Evolutionary conservation across 1,284 basidiomycete genomes (phyloP).

Genomic region (Filobasidium uniguttulatum): DNA sequence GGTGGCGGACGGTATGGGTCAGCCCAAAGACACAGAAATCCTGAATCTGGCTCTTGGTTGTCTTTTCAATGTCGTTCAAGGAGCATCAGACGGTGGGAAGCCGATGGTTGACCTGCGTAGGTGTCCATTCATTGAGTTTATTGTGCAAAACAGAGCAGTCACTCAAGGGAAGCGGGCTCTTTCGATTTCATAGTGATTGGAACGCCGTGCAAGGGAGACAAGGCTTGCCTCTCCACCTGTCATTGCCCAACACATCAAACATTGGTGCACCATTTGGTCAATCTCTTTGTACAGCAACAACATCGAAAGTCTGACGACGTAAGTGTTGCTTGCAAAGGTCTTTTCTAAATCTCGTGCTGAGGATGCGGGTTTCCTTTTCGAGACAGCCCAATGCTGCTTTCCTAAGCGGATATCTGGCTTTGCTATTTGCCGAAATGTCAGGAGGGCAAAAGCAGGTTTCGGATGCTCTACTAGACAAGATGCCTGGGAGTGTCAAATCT

Average conservation of each 20-base stretch:
- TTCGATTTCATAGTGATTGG: neutral
- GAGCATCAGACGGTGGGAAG: neutral
- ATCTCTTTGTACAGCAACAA: constrained; percentile 9
- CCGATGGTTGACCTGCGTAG: neutral
- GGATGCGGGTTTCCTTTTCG: too few relatives aligned
- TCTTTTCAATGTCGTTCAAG: constrained; percentile 1
- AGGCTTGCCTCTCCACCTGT: constrained; percentile 6
- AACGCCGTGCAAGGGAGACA: neutral
- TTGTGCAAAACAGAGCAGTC: too few relatives aligned
- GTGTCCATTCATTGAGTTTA: neutral
- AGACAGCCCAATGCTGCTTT: constrained; percentile 12
- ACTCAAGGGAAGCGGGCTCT: neutral
- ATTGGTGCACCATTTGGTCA: constrained; percentile 3
- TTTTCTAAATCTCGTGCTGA: too few relatives aligned
- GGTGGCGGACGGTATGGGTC: neutral
- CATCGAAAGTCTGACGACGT: constrained; percentile 7
- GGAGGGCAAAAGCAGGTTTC: neutral
- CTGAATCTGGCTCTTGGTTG: neutral
- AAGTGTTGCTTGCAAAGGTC: neutral
- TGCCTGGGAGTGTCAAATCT: neutral
- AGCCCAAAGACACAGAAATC: neutral
- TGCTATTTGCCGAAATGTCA: constrained; percentile 11
- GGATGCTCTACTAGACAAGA: neutral
- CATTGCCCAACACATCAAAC: neutral
- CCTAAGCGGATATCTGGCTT: constrained; percentile 12